These are phyloP conservation scores for Gossypium bickii DNA, from an alignment of 345 rosid species.

Conservation along the genomic window DNA sequence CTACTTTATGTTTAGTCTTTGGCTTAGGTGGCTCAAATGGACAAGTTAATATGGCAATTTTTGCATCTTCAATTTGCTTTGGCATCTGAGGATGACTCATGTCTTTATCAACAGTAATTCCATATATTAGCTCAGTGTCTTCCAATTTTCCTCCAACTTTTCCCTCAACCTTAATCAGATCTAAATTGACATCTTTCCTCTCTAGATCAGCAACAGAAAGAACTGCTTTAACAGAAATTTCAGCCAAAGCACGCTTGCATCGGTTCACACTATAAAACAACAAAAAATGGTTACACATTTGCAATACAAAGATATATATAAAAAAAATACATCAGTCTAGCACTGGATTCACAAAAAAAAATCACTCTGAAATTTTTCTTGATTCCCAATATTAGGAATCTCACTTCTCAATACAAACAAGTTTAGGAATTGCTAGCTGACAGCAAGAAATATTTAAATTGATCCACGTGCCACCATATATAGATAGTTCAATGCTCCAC, in stretches of 20 bases:
- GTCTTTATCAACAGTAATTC: slow-evolving; percentile 83
- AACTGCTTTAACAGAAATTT: slow-evolving; percentile 93
- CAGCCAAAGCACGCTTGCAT: slow-evolving; percentile 88
- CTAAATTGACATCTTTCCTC: slow-evolving; percentile 87
- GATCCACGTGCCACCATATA: background rate
- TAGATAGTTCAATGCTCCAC: background rate
- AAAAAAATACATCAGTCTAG: background rate
- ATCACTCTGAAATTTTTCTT: background rate
- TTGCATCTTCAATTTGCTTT: slow-evolving; percentile 75
- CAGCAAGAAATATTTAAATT: background rate
- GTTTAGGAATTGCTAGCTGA: background rate
- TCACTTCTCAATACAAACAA: background rate
- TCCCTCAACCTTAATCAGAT: slow-evolving; percentile 92
- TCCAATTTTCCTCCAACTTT: slow-evolving; percentile 92
- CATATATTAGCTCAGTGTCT: slow-evolving; percentile 84
- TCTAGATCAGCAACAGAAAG: slow-evolving; percentile 95
- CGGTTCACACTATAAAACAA: slow-evolving; percentile 70
- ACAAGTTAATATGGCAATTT: slow-evolving; percentile 91
- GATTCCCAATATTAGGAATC: background rate
- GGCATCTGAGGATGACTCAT: slow-evolving; percentile 99
- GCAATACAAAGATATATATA: background rate
- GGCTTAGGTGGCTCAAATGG: slow-evolving; percentile 99
- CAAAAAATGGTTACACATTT: background rate
- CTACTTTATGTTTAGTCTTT: slow-evolving; percentile 98
- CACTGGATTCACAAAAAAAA: background rate